phyloP scores from a whole-genome alignment of 2,329 filamentous ascomycete genomes.

The Venturia pyrina region DNA sequence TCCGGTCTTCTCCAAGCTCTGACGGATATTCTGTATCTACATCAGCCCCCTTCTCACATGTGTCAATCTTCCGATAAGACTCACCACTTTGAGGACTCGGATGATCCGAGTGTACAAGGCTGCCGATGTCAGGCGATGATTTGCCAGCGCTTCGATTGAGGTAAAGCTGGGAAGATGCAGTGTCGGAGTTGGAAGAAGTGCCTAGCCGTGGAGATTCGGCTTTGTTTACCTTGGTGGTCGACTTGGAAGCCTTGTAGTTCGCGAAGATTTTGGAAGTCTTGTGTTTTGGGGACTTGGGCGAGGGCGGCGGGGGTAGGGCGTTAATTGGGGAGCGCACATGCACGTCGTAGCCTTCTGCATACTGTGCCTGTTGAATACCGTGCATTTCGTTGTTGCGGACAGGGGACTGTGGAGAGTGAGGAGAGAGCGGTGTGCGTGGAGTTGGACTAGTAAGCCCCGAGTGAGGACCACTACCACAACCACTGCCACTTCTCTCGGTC shows the following conservation, averaged over 20 bases:
- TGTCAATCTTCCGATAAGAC: background rate
- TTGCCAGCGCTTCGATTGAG: background rate
- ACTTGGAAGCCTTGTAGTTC: conserved; percentile 38
- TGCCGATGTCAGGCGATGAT: background rate
- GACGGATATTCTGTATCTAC: background rate
- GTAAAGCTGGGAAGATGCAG: background rate
- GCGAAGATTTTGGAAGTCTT: conserved; percentile 24
- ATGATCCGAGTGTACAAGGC: background rate
- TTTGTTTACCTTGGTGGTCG: conserved; percentile 25
- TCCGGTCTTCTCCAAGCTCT: background rate
- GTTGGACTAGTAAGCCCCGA: background rate
- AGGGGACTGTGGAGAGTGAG: conserved; percentile 6
- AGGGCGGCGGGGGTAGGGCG: conserved; percentile 11
- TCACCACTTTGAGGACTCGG: background rate
- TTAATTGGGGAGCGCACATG: conserved; percentile 12
- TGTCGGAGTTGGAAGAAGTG: background rate
- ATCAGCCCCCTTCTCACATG: background rate
- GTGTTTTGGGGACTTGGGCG: conserved; percentile 12
- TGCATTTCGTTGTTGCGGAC: background rate
- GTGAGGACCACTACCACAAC: background rate
- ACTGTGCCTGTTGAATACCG: background rate
- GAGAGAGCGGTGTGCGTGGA: conserved; percentile 9
- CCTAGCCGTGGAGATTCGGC: background rate
- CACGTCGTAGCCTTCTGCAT: conserved; percentile 12
- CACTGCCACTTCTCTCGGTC: background rate